These are phyloP conservation scores for Jamesozyma lodderae DNA, from an alignment of 805 yeast genomes.

Conservation along the genomic window DNA sequence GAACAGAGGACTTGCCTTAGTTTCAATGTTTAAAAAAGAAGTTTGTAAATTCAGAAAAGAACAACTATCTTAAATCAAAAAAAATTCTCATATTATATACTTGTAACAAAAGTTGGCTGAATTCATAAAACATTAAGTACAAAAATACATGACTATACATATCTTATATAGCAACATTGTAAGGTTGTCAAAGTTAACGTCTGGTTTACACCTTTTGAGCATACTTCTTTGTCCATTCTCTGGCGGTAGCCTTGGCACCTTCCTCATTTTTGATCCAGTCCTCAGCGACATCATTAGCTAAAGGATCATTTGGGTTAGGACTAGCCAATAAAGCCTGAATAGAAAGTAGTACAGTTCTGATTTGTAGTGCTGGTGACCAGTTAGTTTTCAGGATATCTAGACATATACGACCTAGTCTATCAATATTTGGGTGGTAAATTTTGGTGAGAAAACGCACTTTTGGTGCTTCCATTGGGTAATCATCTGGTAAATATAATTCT, in stretches of 20 bases:
- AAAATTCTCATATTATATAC: too few relatives aligned
- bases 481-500: conserved; percentile 88
- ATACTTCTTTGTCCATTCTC: conserved; percentile 34
- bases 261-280: conserved; percentile 87
- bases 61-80: too few relatives aligned
- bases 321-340: conserved; percentile 91
- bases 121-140: too few relatives aligned
- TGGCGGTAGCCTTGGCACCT: conserved; percentile 72
- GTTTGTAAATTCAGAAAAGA: too few relatives aligned
- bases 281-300: conserved; percentile 96
- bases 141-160: too few relatives aligned
- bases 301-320: conserved; percentile 96
- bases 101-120: too few relatives aligned
- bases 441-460: conserved; percentile 88
- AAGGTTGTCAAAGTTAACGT: too few relatives aligned
- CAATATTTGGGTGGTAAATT: conserved; percentile 95
- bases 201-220: conserved; percentile 19
- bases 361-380: conserved; percentile 97
- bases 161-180: too few relatives aligned
- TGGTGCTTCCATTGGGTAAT: conserved; percentile 97
- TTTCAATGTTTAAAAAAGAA: too few relatives aligned
- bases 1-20: too few relatives aligned
- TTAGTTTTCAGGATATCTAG: conserved; percentile 88
- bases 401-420: conserved; percentile 89
- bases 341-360: conserved; percentile 81